Conservation (phyloP, 2,329 filamentous ascomycete species). For the Aspergillus felis region DNA sequence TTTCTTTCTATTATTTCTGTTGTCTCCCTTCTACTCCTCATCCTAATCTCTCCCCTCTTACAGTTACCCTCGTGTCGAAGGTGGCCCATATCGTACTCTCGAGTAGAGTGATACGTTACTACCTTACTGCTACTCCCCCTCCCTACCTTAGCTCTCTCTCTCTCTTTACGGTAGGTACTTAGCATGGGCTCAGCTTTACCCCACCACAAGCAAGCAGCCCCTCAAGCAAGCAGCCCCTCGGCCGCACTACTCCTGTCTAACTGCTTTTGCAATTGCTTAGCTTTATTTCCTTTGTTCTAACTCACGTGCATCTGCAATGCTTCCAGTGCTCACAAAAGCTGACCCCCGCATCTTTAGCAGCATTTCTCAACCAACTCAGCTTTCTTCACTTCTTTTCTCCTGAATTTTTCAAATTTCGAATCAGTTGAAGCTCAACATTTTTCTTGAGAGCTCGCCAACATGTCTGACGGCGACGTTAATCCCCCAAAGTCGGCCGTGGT, state of each 20-base stretch:
- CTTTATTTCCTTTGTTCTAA: slow-evolving; percentile 11
- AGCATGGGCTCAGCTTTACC: neutral
- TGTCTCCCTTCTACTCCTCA: neutral
- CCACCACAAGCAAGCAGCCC: neutral
- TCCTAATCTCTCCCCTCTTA: neutral
- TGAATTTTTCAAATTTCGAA: neutral
- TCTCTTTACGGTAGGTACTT: neutral
- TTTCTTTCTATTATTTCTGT: slow-evolving; percentile 1
- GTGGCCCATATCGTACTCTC: slow-evolving; percentile 2
- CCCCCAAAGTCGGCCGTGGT: slow-evolving; percentile 40
- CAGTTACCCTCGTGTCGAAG: neutral
- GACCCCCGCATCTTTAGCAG: neutral
- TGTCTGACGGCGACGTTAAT: slow-evolving; percentile 35
- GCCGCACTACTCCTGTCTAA: neutral
- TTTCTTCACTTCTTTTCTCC: neutral
- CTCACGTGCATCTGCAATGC: slow-evolving; percentile 10
- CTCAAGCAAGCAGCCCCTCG: neutral
- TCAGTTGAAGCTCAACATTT: slow-evolving; percentile 3
- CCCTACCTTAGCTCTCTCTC: slow-evolving; percentile 1
- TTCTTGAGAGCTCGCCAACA: slow-evolving; percentile 17
- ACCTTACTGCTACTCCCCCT: neutral
- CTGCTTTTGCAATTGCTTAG: slow-evolving; percentile 4
- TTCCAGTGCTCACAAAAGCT: neutral
- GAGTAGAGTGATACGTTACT: neutral
- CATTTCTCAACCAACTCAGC: neutral